Percentiles rank a stretch among this genome's conserved stretches.
Evolutionary conservation across 768 basidiomycete species (phyloP).

Genomic region (Hebeloma cylindrosporum): DNA sequence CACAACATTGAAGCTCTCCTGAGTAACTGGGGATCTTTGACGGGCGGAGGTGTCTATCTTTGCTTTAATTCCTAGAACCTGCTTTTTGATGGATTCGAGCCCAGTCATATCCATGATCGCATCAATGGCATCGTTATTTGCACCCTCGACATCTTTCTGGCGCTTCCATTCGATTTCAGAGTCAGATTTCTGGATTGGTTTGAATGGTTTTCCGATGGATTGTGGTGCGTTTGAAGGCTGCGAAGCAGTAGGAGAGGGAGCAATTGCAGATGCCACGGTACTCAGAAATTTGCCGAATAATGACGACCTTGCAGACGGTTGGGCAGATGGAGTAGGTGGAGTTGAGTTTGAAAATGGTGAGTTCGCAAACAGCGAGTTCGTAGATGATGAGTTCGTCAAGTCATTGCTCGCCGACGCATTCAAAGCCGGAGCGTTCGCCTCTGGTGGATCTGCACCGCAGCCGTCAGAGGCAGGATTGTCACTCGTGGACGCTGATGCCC

Average conservation of each 20-base stretch:
- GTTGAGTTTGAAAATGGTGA: too few relatives aligned
- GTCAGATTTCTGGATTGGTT: too few relatives aligned
- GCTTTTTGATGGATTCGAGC: conserved; percentile 61
- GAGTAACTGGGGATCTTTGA: conserved; percentile 50
- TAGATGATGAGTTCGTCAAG: too few relatives aligned
- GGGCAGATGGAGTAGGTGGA: too few relatives aligned
- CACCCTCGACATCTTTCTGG: conserved; percentile 57
- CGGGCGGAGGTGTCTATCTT: conserved; percentile 58
- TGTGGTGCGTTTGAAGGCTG: not conserved
- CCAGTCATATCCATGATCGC: conserved; percentile 70
- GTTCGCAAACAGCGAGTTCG: too few relatives aligned
- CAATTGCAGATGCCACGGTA: not conserved
- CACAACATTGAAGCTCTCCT: conserved; percentile 60
- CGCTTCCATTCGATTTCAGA: conserved; percentile 54
- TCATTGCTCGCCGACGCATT: too few relatives aligned
- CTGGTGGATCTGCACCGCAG: too few relatives aligned
- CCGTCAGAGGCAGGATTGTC: too few relatives aligned
- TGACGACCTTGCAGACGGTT: too few relatives aligned
- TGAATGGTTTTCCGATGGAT: conserved; percentile 3
- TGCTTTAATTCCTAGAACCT: conserved; percentile 56
- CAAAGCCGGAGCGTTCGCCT: too few relatives aligned
- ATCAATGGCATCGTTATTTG: conserved; percentile 54
- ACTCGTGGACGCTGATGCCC: too few relatives aligned
- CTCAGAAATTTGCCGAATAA: too few relatives aligned
- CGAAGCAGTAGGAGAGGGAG: not conserved